These are phyloP conservation scores for Candida schatavii DNA, from an alignment of 805 yeast genomes.

Conservation along the genomic window DNA sequence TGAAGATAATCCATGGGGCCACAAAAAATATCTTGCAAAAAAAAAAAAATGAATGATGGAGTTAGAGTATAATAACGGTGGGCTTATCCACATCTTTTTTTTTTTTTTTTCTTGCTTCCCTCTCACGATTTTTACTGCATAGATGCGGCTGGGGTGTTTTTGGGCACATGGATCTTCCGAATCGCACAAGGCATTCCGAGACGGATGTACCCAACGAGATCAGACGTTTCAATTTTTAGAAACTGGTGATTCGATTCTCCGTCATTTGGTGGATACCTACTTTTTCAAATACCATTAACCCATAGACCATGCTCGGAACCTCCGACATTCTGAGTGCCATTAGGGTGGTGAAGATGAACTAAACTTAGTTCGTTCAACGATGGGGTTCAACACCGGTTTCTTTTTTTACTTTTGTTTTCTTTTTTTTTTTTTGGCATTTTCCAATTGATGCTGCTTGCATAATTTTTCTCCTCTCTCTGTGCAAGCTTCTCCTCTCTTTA, in stretches of 20 bases:
- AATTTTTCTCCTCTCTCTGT: background rate
- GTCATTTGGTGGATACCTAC: too few species aligned
- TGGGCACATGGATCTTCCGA: constrained; percentile 3
- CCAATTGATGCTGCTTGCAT: background rate
- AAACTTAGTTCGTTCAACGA: background rate
- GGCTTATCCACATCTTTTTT: constrained; percentile 1
- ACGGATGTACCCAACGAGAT: too few species aligned
- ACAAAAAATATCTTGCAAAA: background rate
- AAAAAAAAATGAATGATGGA: background rate
- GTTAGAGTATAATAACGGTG: background rate
- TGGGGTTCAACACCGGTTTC: background rate
- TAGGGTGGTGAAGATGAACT: too few species aligned
- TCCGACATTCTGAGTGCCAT: too few species aligned
- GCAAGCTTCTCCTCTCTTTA: background rate
- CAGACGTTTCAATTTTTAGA: too few species aligned
- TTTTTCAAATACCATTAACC: too few species aligned
- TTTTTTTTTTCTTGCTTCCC: background rate
- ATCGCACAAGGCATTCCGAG: too few species aligned
- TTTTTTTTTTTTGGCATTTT: background rate
- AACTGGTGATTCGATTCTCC: too few species aligned
- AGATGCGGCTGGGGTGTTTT: constrained; percentile 1
- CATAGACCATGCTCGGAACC: too few species aligned
- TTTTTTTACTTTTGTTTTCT: constrained; percentile 1
- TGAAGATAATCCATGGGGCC: background rate
- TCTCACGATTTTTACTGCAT: background rate